Conservation (phyloP, 2,329 filamentous ascomycete species). For the Sporothrix schenckii region DNA sequence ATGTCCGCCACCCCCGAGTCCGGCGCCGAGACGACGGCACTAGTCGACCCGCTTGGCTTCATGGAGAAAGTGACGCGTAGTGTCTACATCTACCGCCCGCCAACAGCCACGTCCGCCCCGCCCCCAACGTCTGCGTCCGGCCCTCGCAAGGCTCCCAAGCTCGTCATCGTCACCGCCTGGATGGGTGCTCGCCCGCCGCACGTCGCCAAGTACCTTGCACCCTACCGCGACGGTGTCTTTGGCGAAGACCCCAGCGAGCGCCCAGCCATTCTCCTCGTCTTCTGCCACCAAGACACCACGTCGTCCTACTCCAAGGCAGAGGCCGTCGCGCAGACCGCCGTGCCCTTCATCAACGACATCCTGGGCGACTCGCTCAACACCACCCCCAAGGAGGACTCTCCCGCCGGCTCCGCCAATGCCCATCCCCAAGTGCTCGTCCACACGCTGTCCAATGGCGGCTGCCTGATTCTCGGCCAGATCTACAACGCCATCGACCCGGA, state of each 20-base stretch:
- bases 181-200: constrained; percentile 55
- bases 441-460: constrained; percentile 58
- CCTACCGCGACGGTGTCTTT: constrained; percentile 45
- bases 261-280: constrained; percentile 52
- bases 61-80: constrained; percentile 47
- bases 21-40: constrained; percentile 27
- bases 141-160: constrained; percentile 44
- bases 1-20: constrained; percentile 13
- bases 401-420: constrained; percentile 38
- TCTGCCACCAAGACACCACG: constrained; percentile 46
- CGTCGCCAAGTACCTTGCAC: constrained; percentile 55
- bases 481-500: constrained; percentile 39
- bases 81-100: constrained; percentile 46
- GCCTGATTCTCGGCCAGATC: constrained; percentile 47
- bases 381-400: neutral
- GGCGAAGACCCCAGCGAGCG: constrained; percentile 46
- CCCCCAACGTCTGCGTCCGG: neutral
- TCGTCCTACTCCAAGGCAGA: constrained; percentile 43
- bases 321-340: constrained; percentile 46
- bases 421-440: constrained; percentile 49
- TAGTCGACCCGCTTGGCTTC: constrained; percentile 40
- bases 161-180: constrained; percentile 56
- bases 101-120: neutral
- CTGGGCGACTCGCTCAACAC: constrained; percentile 27
- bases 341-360: constrained; percentile 46